Evolutionary conservation across 139 green algal genomes (phyloP), one percentile per base, ranked within the genome.

Genomic region (Pycnococcus provasolii): DNA sequence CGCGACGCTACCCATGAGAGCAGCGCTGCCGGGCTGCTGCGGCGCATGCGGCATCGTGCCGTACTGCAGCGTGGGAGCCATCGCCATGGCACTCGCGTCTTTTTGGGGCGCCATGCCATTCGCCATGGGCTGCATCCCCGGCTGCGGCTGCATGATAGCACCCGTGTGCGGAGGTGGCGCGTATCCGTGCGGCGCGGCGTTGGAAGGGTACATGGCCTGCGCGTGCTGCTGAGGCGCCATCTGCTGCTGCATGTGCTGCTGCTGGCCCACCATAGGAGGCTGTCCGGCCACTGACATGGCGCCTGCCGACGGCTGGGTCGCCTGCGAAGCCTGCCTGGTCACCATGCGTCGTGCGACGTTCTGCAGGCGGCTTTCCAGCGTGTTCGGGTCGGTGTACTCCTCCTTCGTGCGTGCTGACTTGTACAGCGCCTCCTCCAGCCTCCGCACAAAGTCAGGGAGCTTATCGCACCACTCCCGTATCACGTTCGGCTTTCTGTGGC

Each of bases 321-420:
- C 26, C 26, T 26, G 26, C 26, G 26, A 26, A 42, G 45, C 42
- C 1, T 48, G 47, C 48, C 64, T 62, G 50, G 43, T 45, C n/a
- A 82, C 68, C 70, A 89, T 80, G 45, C 81, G 76, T 41, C 79
- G 67, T 41, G 88, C 90, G 8, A 94, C 88, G 5, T 77, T 58
- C 62, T 91, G 85, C 59, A 96, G 72, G n/a, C 90, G 77, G 51
- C 67, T 52, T 67, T 96, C 90, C n/a, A 96, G 78, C 3, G 88
- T 95, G 44, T 41, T 66, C 0, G 78, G 43, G 53, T 95, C 79
- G 13, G 68, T 72, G 62, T 96, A 96, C 59, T 94, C 88, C 45
- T 91, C 88, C 87, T 94, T 74, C 58, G 42, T 84, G n/a, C 59
- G 46, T 3, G 88, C 88, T 42, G 72, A 75, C 39, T 74, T 73